phyloP scores from a whole-genome alignment of 1,284 basidiomycete genomes.

The Tilletia setariae region DNA sequence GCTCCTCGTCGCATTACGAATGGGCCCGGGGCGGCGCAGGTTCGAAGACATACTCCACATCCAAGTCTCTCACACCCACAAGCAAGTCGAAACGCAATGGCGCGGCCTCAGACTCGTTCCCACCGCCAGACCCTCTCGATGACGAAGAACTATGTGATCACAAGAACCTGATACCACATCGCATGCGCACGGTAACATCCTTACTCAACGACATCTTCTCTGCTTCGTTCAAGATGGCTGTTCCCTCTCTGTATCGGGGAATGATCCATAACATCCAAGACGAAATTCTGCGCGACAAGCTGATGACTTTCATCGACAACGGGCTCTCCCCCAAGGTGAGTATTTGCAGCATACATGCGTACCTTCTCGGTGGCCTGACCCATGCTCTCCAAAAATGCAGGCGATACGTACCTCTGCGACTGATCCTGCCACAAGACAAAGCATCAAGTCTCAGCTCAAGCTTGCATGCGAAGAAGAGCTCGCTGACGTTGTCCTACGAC shows the following conservation, averaged over 20 bases:
- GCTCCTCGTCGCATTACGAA: background rate
- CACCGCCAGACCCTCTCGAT: slow-evolving; percentile 1
- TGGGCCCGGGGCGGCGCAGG: background rate
- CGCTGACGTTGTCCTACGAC: slow-evolving; percentile 22
- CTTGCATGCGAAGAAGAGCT: slow-evolving; percentile 26
- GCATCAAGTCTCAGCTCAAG: slow-evolving; percentile 23
- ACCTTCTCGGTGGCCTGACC: too few relatives aligned
- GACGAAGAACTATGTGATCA: background rate
- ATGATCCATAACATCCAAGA: slow-evolving; percentile 19
- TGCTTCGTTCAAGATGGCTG: background rate
- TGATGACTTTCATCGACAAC: slow-evolving; percentile 26
- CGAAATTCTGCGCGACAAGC: slow-evolving; percentile 22
- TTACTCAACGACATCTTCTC: background rate
- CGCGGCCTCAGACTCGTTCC: background rate
- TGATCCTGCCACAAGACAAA: slow-evolving; percentile 9
- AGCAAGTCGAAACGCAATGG: background rate
- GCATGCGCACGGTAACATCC: slow-evolving; percentile 1
- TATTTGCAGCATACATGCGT: too few relatives aligned
- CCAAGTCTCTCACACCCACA: background rate
- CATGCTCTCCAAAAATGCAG: too few relatives aligned
- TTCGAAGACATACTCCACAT: background rate
- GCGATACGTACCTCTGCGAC: slow-evolving; percentile 17
- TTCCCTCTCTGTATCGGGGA: background rate
- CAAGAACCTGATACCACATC: background rate
- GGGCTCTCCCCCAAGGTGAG: slow-evolving; percentile 18